phyloP scores from a whole-genome alignment of 257 asterid species.

The Capsicum baccatum region DNA sequence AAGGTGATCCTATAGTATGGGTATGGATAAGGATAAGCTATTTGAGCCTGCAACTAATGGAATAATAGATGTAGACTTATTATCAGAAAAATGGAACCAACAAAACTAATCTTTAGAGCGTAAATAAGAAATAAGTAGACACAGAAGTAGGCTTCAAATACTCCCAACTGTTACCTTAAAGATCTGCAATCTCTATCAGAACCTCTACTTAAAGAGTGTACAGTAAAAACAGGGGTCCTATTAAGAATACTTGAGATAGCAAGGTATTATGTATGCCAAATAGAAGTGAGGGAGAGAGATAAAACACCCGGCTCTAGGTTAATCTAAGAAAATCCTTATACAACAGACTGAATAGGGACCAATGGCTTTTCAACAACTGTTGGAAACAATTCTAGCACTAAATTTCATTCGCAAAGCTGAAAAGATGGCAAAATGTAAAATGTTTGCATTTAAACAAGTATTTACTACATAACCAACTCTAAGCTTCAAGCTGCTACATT shows the following conservation, averaged over 20 bases:
- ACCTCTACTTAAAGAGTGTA: not conserved
- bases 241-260: slow-evolving; percentile 11
- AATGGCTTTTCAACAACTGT: not conserved
- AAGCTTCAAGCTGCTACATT: not conserved
- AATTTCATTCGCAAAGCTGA: not conserved
- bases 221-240: not conserved
- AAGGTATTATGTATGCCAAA: not conserved
- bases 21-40: slow-evolving; percentile 85
- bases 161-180: not conserved
- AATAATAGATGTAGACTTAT: not conserved
- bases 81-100: not conserved
- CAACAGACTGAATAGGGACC: not conserved
- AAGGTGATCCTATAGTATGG: slow-evolving; percentile 87
- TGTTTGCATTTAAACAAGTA: not conserved
- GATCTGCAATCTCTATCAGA: slow-evolving; percentile 13
- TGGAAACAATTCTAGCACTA: not conserved
- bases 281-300: not conserved
- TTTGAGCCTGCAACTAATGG: slow-evolving; percentile 62
- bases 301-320: not conserved
- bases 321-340: not conserved
- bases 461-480: not conserved
- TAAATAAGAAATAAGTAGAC: not conserved
- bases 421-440: slow-evolving; percentile 4
- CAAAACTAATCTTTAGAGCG: not conserved
- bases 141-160: slow-evolving; percentile 10